Base-by-base conservation (phyloP, 1,139 yeast species). In the Debaryomyces udenii region DNA sequence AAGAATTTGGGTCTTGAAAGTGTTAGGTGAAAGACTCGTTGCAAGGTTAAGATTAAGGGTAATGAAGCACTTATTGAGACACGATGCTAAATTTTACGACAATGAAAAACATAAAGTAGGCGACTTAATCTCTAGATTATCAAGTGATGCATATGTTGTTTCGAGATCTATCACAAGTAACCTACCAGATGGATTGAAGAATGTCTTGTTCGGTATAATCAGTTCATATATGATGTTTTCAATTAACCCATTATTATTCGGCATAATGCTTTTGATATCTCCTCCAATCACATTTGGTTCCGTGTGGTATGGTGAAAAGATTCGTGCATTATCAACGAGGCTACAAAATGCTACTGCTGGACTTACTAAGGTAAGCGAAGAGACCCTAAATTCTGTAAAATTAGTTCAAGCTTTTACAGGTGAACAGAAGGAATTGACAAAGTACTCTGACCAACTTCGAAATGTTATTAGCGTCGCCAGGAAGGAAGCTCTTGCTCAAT, bases 91-190 rank as follows among this genome's bases (percentile, higher is more conserved):
- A 2, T 78, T 75, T 47, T 78, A 70, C 46, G 82, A 78, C 49
- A 62, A 65, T 31, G 80, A 76, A 27, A 77, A 75, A 47, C 74
- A 78, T 52, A 74, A 76, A 48, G 78, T 77, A 2, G 82, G 83
- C n/a, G 78, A 76, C 45, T 68, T 78, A 47, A 76, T 78, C 39
- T 70, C 79, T 16, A 59, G 80, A 40, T 66, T 78, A 35, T 74
- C 80, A 11, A 74, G 78, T 48, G 81, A 77, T 52, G 81, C 81
- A 6, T 76, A 76, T 49, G 77, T 75, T 27, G 82, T 66, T 30
- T 74, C 69, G 29, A 63, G 69, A 52, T 76, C 69, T 11, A 73
- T 66, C 46, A 76, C 78, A 33, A 66, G 68, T 39, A 71, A 63
- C 51, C 64, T 68, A 48, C 82, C 72, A 9, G 80, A 66, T 55